Percentiles rank a stretch among this genome's conserved stretches.
phyloP scores from a whole-genome alignment of 768 basidiomycete species.

The Leccinum truebloodii region DNA sequence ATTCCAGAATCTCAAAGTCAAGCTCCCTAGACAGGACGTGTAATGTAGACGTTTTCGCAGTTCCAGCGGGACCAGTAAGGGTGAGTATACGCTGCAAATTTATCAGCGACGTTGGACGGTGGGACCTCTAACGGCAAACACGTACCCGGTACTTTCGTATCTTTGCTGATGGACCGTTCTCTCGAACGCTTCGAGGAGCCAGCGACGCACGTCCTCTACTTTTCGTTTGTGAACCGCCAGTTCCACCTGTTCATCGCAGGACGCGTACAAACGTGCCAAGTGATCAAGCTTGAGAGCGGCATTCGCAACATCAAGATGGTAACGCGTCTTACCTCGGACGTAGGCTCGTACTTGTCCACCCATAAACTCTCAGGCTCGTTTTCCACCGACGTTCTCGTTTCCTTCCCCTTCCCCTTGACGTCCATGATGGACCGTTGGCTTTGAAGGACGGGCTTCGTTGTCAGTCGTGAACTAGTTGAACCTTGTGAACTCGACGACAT shows the following conservation, averaged over 20 bases:
- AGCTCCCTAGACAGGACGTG: constrained; percentile 73
- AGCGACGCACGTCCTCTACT: constrained; percentile 73
- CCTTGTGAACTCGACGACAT: constrained; percentile 11
- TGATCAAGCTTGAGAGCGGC: background rate
- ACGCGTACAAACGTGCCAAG: background rate
- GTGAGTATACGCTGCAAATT: constrained; percentile 73
- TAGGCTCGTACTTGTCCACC: constrained; percentile 67
- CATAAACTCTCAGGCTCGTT: constrained; percentile 47
- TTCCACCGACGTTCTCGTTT: background rate
- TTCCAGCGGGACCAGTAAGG: constrained; percentile 86
- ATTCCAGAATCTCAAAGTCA: constrained; percentile 81
- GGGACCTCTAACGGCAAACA: constrained; percentile 13
- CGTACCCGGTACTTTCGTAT: constrained; percentile 74
- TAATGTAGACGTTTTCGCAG: constrained; percentile 87
- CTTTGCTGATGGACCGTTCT: constrained; percentile 62
- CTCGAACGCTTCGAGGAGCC: constrained; percentile 64
- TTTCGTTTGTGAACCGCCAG: constrained; percentile 80
- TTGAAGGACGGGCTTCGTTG: constrained; percentile 2
- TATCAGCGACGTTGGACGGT: background rate
- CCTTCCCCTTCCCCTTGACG: constrained; percentile 29
- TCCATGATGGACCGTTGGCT: constrained; percentile 8
- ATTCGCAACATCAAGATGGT: constrained; percentile 2
- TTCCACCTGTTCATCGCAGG: constrained; percentile 48
- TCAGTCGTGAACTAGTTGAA: background rate
- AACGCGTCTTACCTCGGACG: constrained; percentile 46